Conservation (phyloP, 352 stramenopile genomes). For the Phytophthora niederhauseri region DNA sequence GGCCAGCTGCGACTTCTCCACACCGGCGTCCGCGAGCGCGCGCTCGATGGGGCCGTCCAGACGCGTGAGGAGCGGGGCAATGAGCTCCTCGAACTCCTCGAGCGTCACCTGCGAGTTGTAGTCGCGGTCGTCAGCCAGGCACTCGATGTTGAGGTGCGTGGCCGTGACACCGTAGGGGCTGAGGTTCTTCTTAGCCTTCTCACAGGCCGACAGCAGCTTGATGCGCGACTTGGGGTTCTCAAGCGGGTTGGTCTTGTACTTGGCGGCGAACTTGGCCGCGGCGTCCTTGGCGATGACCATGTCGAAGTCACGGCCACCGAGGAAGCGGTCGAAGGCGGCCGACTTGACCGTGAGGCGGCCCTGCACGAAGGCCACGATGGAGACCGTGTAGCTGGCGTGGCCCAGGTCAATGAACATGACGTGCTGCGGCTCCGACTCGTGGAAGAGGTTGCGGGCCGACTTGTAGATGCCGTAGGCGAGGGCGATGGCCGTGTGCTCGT, state of each 20-base stretch:
- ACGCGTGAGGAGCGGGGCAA: conserved; percentile 85
- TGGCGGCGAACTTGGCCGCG: conserved; percentile 95
- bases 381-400: conserved; percentile 93
- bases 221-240: conserved; percentile 94
- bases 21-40: conserved; percentile 87
- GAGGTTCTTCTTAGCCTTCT: conserved; percentile 99
- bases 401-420: conserved; percentile 99
- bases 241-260: conserved; percentile 95
- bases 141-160: conserved; percentile 97
- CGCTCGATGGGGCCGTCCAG: conserved; percentile 87
- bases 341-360: conserved; percentile 96
- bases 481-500: conserved; percentile 97
- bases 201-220: conserved; percentile 97
- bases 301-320: conserved; percentile 98
- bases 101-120: conserved; percentile 95
- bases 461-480: conserved; percentile 97
- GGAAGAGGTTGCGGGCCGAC: conserved; percentile 94
- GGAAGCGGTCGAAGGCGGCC: conserved; percentile 93
- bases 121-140: conserved; percentile 98
- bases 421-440: conserved; percentile 93
- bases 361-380: conserved; percentile 94
- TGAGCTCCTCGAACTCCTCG: conserved; percentile 96
- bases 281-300: conserved; percentile 94
- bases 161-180: conserved; percentile 96
- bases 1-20: conserved; percentile 90